Evolutionary conservation across 495 filamentous ascomycete genomes (phyloP).

Genomic region (Penicillium antarcticum): DNA sequence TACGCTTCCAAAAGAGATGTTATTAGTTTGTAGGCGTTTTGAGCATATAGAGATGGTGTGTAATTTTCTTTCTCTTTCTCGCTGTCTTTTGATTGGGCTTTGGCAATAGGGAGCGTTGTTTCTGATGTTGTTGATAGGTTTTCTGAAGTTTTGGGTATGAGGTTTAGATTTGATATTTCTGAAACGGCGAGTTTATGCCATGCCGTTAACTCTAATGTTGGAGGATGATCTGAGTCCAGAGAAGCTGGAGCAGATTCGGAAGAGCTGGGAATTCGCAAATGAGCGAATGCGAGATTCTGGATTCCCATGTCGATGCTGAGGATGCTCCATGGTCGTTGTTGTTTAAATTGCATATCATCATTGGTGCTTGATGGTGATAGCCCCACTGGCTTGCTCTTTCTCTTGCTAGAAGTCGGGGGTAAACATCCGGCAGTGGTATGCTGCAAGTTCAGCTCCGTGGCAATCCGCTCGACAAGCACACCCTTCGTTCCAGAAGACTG

Average conservation of each 20-base stretch:
- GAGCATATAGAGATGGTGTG: constrained; percentile 54
- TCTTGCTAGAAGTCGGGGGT: not conserved
- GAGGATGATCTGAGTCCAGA: not conserved
- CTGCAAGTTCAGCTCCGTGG: constrained; percentile 17
- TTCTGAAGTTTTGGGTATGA: not conserved
- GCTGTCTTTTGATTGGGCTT: constrained; percentile 5
- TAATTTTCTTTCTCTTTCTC: constrained; percentile 43
- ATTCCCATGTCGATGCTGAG: constrained; percentile 89
- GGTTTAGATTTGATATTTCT: constrained; percentile 14
- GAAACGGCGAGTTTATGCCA: constrained; percentile 36
- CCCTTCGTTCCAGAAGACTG: constrained; percentile 49
- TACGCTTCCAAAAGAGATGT: constrained; percentile 42
- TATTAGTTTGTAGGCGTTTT: constrained; percentile 61
- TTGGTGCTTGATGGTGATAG: not conserved
- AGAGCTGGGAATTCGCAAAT: constrained; percentile 25
- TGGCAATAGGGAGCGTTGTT: not conserved
- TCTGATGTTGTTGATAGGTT: not conserved
- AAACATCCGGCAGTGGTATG: not conserved
- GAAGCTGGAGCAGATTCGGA: not conserved
- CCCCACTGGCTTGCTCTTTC: not conserved
- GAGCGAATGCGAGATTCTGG: constrained; percentile 70
- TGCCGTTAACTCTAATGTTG: constrained; percentile 23
- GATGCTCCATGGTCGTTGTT: constrained; percentile 39
- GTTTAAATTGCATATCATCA: not conserved
- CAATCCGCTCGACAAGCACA: constrained; percentile 27